Evolutionary conservation across 2,329 filamentous ascomycete species (phyloP).

Genomic region (Alternaria gaisen): DNA sequence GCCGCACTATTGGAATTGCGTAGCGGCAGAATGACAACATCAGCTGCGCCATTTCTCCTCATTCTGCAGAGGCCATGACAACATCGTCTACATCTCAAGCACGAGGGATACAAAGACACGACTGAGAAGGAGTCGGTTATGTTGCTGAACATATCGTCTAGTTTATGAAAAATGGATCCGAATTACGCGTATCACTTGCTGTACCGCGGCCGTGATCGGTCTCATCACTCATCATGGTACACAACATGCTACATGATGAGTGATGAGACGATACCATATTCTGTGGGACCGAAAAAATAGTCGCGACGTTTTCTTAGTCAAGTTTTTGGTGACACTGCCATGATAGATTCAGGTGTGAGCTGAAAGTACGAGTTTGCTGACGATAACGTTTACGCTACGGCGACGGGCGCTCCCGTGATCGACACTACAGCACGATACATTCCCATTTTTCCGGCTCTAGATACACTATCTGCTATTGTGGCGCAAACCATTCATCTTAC

Average conservation of each 20-base stretch:
- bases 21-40: neutral
- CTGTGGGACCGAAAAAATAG: neutral
- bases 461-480: neutral
- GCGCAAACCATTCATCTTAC: neutral
- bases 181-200: constrained; percentile 12
- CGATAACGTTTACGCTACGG: constrained; percentile 16
- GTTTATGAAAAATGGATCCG: constrained; percentile 5
- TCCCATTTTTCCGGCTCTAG: neutral
- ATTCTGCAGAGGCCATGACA: neutral
- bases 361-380: neutral
- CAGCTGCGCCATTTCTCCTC: constrained; percentile 5
- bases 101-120: neutral
- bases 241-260: neutral
- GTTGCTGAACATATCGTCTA: neutral
- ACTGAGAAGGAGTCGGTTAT: neutral
- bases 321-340: neutral
- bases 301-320: neutral
- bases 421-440: constrained; percentile 11
- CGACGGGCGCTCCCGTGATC: constrained; percentile 31
- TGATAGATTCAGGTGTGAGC: constrained; percentile 6
- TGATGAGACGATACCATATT: neutral
- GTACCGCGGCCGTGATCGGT: neutral
- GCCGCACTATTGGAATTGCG: constrained; percentile 9
- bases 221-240: neutral
- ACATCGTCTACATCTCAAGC: neutral